phyloP scores from a whole-genome alignment of 2,329 filamentous ascomycete genomes.

The Dactylellina sp. region DNA sequence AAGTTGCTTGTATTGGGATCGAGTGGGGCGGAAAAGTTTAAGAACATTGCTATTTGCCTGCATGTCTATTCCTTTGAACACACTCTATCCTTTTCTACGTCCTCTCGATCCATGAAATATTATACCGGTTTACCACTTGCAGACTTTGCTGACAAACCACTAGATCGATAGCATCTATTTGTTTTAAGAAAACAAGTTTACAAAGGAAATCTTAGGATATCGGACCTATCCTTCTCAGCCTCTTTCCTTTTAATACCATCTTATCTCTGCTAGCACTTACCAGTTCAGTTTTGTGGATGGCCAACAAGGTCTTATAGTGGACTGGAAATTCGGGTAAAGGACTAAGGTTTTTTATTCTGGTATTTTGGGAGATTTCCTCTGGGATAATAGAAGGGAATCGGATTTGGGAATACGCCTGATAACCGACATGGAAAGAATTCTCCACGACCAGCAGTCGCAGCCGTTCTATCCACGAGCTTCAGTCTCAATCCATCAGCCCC shows the following conservation, averaged over 20 bases:
- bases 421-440: conserved; percentile 55
- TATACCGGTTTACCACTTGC: background rate
- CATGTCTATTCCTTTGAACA: conserved; percentile 14
- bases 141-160: conserved; percentile 8
- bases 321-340: conserved; percentile 36
- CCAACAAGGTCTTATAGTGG: conserved; percentile 27
- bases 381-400: conserved; percentile 26
- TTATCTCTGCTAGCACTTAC: conserved; percentile 2
- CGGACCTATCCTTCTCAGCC: too few species aligned
- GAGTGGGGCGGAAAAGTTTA: conserved; percentile 36
- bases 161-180: background rate
- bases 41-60: conserved; percentile 21
- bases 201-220: background rate
- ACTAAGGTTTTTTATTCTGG: conserved; percentile 33
- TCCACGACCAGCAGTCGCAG: conserved; percentile 54
- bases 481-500: conserved; percentile 52
- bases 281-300: conserved; percentile 26
- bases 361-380: conserved; percentile 50
- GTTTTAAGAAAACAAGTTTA: background rate
- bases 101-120: conserved; percentile 1
- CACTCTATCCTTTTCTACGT: conserved; percentile 8
- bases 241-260: background rate
- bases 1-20: conserved; percentile 14
- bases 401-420: conserved; percentile 35
- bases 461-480: conserved; percentile 50